Conservation (phyloP, 2,329 filamentous ascomycete genomes). For the Exophiala dermatitidis region DNA sequence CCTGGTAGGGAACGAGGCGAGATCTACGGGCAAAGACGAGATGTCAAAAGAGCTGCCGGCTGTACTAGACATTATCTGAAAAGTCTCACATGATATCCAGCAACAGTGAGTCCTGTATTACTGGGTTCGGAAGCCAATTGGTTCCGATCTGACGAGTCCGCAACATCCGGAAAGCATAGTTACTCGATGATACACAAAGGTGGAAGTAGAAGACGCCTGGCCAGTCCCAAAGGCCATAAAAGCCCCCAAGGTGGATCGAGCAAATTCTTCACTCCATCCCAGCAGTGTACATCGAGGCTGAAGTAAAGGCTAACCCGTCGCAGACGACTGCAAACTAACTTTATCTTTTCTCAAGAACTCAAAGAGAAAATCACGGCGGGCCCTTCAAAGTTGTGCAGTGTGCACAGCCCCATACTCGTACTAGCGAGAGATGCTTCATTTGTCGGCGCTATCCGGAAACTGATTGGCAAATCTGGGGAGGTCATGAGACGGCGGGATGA, state of each 20-base stretch:
- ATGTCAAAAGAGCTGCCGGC: not conserved
- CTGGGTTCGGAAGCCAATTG: not conserved
- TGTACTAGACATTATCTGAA: no score
- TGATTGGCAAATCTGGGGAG: conserved; percentile 21
- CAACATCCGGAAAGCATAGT: not conserved
- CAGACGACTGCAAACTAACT: not conserved
- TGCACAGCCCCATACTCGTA: no score
- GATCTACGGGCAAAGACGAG: not conserved
- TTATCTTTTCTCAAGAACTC: not conserved
- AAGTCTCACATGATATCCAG: no score
- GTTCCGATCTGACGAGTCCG: not conserved
- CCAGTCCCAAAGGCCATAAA: no score
- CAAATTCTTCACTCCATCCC: not conserved
- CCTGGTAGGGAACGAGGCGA: not conserved
- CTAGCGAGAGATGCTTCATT: conserved; percentile 2
- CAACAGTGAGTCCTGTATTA: not conserved
- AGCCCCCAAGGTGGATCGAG: not conserved
- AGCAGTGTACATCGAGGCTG: not conserved
- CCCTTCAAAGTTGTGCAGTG: not conserved
- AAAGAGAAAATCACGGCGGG: not conserved
- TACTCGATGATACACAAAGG: not conserved
- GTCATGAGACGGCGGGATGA: conserved; percentile 18
- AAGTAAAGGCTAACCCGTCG: not conserved
- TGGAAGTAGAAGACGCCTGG: no score
- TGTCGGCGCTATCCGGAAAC: conserved; percentile 15